A percentile compares a stretch with the other conserved stretches of the same genome.
Evolutionary conservation across 495 filamentous ascomycete species (phyloP).

Genomic region (Sporormia fimetaria): DNA sequence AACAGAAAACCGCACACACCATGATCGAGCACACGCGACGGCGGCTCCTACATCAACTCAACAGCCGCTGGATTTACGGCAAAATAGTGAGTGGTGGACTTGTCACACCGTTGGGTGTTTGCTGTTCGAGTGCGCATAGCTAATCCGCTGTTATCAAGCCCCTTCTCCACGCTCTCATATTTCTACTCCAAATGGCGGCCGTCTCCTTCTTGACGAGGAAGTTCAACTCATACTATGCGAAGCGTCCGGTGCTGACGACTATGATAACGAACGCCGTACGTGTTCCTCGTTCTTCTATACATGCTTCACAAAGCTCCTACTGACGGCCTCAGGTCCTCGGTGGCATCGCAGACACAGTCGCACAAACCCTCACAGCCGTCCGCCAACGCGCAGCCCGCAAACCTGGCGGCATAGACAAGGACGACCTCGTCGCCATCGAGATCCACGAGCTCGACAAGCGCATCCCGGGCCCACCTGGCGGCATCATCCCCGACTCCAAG

Average conservation of each 20-base stretch:
- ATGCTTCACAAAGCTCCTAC: background rate
- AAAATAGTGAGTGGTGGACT: conserved; percentile 27
- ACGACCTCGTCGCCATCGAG: conserved; percentile 73
- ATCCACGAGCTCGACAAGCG: conserved; percentile 82
- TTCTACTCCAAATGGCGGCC: conserved; percentile 78
- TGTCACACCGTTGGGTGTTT: background rate
- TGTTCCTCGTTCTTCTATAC: conserved; percentile 11
- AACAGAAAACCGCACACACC: too few relatives aligned
- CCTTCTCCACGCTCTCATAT: conserved; percentile 71
- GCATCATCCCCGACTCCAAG: conserved; percentile 54
- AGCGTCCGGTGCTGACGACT: conserved; percentile 89
- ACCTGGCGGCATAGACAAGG: conserved; percentile 40
- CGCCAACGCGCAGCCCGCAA: conserved; percentile 54
- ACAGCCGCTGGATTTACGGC: conserved; percentile 35
- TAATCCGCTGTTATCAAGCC: conserved; percentile 45
- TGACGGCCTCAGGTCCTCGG: conserved; percentile 51
- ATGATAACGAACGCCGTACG: conserved; percentile 95
- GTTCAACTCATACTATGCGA: conserved; percentile 87
- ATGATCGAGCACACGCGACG: conserved; percentile 28
- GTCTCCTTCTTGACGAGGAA: conserved; percentile 69
- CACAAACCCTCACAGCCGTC: conserved; percentile 82
- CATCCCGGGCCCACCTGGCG: conserved; percentile 54
- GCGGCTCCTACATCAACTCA: conserved; percentile 31
- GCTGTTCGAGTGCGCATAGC: background rate
- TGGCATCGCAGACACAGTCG: conserved; percentile 89